Conservation (phyloP, 2,329 filamentous ascomycete species). For the Exserohilum rostratum region DNA sequence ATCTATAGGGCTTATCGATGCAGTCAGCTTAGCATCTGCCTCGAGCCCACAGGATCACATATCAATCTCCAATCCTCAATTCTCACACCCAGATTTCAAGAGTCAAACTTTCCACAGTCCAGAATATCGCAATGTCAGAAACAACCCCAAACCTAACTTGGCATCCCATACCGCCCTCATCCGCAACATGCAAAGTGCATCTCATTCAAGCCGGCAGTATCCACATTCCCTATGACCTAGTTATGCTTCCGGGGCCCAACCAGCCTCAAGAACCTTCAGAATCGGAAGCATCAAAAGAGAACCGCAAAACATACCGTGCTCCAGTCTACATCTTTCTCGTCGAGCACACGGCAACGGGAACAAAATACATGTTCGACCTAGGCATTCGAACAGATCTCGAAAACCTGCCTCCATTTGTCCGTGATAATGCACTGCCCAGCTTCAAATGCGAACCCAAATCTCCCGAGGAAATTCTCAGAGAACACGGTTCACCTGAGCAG, state of each 20-base stretch:
- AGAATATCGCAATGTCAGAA: background rate
- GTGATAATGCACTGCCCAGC: slow-evolving; percentile 50
- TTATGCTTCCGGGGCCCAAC: slow-evolving; percentile 53
- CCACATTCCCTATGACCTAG: slow-evolving; percentile 54
- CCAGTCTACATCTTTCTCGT: slow-evolving; percentile 44
- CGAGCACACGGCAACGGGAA: slow-evolving; percentile 34
- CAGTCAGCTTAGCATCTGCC: background rate
- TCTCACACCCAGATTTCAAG: no score
- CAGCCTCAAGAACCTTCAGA: slow-evolving; percentile 49
- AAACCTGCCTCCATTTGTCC: slow-evolving; percentile 48
- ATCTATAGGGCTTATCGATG: background rate
- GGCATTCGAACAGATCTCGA: slow-evolving; percentile 57
- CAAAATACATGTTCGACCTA: slow-evolving; percentile 60
- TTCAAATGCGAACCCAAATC: slow-evolving; percentile 45
- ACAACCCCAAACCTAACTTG: slow-evolving; percentile 21
- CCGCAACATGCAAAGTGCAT: slow-evolving; percentile 37
- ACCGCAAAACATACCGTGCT: slow-evolving; percentile 26
- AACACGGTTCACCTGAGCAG: slow-evolving; percentile 34
- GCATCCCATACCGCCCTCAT: slow-evolving; percentile 33
- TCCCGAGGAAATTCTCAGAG: slow-evolving; percentile 35
- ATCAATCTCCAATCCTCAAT: background rate
- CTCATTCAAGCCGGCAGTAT: slow-evolving; percentile 49
- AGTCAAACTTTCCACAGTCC: background rate
- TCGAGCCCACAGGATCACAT: background rate
- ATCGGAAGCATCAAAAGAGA: slow-evolving; percentile 41